Percentiles rank a stretch among this genome's conserved stretches.
Evolutionary conservation across 257 asterid genomes (phyloP).

Genomic region (Mentha longifolia): DNA sequence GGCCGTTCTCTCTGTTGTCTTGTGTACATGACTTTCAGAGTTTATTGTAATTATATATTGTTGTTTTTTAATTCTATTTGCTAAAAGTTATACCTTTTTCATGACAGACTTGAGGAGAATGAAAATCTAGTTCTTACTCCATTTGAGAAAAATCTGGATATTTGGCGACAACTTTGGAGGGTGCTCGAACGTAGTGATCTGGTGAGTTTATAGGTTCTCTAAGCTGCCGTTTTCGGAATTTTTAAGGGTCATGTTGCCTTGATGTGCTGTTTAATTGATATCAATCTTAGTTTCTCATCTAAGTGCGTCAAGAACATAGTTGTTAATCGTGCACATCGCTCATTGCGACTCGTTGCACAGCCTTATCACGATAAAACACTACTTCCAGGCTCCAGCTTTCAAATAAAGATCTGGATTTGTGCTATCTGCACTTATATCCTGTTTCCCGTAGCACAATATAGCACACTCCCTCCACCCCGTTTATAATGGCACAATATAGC

Average conservation of each 20-base stretch:
- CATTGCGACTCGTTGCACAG: too few relatives aligned
- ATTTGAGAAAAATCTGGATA: constrained; percentile 96
- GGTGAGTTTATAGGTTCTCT: constrained; percentile 55
- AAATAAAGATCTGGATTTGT: too few relatives aligned
- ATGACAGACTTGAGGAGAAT: constrained; percentile 89
- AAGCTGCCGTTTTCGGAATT: constrained; percentile 4
- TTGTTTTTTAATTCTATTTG: not conserved
- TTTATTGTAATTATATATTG: not conserved
- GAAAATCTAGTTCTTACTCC: constrained; percentile 95
- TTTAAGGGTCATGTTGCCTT: constrained; percentile 22
- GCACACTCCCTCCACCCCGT: too few relatives aligned
- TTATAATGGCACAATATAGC: too few relatives aligned
- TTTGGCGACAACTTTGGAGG: constrained; percentile 99
- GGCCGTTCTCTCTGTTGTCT: constrained; percentile 1
- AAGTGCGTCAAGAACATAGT: not conserved
- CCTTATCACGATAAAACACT: too few relatives aligned
- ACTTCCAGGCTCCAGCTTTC: too few relatives aligned
- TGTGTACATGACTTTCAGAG: constrained; percentile 12
- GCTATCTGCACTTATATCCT: too few relatives aligned
- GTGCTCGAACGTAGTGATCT: constrained; percentile 99
- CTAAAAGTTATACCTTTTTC: constrained; percentile 22
- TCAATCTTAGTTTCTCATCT: not conserved
- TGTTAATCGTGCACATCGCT: too few relatives aligned
- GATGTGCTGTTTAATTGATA: constrained; percentile 1
- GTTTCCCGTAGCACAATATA: too few relatives aligned